Conservation (phyloP, 2,329 filamentous ascomycete species). For the Trichophyton benhamiae region DNA sequence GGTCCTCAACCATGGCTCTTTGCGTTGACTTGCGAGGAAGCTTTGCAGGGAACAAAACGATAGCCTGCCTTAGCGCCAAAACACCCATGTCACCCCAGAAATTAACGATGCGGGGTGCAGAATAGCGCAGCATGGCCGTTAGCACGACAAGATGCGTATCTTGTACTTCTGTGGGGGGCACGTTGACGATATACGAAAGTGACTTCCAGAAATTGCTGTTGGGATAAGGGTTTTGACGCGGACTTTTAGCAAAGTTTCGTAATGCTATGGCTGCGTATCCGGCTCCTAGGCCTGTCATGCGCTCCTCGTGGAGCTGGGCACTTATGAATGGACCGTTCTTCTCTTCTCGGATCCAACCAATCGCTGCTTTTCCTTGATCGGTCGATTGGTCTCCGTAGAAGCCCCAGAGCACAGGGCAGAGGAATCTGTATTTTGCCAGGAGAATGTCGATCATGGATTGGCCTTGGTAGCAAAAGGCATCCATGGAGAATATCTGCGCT, state of each 20-base stretch:
- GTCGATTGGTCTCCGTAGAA: slow-evolving; percentile 65
- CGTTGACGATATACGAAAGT: slow-evolving; percentile 64
- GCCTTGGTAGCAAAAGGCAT: slow-evolving; percentile 55
- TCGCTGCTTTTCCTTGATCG: slow-evolving; percentile 49
- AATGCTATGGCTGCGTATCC: slow-evolving; percentile 75
- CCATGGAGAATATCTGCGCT: slow-evolving; percentile 60
- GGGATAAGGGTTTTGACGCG: slow-evolving; percentile 60
- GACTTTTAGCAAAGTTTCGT: slow-evolving; percentile 63
- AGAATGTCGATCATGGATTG: slow-evolving; percentile 67
- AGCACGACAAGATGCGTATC: slow-evolving; percentile 62
- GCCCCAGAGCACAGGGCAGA: slow-evolving; percentile 77
- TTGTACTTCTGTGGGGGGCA: slow-evolving; percentile 54
- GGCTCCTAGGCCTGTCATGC: slow-evolving; percentile 71
- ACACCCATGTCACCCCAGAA: slow-evolving; percentile 70
- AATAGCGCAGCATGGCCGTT: slow-evolving; percentile 58
- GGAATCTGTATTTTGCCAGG: slow-evolving; percentile 69
- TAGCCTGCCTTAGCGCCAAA: slow-evolving; percentile 56
- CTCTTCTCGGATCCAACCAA: slow-evolving; percentile 60
- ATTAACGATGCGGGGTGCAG: slow-evolving; percentile 60
- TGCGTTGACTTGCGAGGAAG: slow-evolving; percentile 27
- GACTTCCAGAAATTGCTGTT: slow-evolving; percentile 72
- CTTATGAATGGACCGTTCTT: slow-evolving; percentile 45
- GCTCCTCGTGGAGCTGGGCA: slow-evolving; percentile 63
- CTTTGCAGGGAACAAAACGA: slow-evolving; percentile 57
- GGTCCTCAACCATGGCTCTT: slow-evolving; percentile 27